Percentiles rank a stretch among this genome's conserved stretches.
Evolutionary conservation across 164 flowering plant genomes (phyloP).

Genomic region (Annona squamosa): DNA sequence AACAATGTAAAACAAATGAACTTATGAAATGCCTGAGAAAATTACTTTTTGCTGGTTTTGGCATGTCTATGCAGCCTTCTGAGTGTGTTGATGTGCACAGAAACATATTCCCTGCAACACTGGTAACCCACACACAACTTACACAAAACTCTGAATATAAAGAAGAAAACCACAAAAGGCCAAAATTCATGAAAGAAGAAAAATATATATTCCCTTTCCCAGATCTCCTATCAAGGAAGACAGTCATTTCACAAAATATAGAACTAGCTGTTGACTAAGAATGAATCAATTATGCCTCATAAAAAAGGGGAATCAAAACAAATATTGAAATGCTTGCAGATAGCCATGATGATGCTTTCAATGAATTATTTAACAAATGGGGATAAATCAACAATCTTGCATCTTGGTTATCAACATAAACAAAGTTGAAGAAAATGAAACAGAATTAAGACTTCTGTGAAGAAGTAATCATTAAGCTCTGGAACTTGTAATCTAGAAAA

Average conservation of each 20-base stretch:
- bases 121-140: slow-evolving; percentile 19
- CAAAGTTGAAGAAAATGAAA: not conserved
- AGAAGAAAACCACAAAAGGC: not conserved
- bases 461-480: not conserved
- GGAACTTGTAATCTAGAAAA: not conserved
- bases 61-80: slow-evolving; percentile 37
- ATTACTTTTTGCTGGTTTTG: slow-evolving; percentile 54
- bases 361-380: not conserved
- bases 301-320: too few species aligned
- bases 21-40: not conserved
- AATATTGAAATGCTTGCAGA: too few species aligned
- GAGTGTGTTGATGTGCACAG: slow-evolving; percentile 54
- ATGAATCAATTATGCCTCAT: too few species aligned
- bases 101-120: slow-evolving; percentile 75
- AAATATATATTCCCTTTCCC: not conserved
- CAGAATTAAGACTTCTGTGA: not conserved
- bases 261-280: too few species aligned
- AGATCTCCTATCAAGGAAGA: not conserved
- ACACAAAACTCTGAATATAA: not conserved
- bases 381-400: not conserved
- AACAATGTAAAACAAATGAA: slow-evolving; percentile 3
- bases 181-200: not conserved
- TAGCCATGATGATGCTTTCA: too few species aligned
- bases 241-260: too few species aligned
- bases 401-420: not conserved